These are phyloP conservation scores for Pichia norvegensis DNA, from an alignment of 1,139 yeast species.

Conservation along the genomic window DNA sequence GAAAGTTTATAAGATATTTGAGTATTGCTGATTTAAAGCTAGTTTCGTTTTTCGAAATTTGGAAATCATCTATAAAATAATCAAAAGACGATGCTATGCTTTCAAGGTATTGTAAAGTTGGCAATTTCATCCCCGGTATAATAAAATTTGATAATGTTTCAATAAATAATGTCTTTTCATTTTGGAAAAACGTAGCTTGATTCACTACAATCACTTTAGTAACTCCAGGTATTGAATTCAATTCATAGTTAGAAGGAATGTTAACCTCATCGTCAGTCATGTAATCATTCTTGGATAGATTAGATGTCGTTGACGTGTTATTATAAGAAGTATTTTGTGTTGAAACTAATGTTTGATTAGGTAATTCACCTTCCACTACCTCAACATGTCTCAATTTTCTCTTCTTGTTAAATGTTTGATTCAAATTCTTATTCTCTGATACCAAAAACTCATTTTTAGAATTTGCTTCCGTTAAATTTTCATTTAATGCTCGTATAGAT, in stretches of 20 bases:
- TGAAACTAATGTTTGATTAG: background rate
- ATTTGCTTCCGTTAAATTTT: conserved; percentile 47
- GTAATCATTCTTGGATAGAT: background rate
- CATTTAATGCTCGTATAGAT: conserved; percentile 37
- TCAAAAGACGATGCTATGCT: conserved; percentile 38
- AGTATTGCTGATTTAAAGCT: conserved; percentile 25
- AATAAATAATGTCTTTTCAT: conserved; percentile 35
- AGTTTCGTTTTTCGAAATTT: conserved; percentile 28
- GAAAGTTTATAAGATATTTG: conserved; percentile 35
- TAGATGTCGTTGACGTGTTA: background rate
- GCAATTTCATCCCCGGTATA: conserved; percentile 42
- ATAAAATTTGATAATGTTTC: conserved; percentile 32
- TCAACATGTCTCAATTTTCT: conserved; percentile 17
- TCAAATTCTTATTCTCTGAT: conserved; percentile 32
- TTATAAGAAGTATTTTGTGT: conserved; percentile 5
- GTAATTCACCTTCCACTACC: conserved; percentile 9
- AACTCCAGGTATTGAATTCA: background rate
- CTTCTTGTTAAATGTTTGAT: conserved; percentile 16
- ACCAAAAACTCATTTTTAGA: conserved; percentile 64
- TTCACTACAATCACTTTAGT: conserved; percentile 22
- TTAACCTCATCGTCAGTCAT: background rate
- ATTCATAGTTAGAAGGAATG: background rate
- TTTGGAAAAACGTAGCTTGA: conserved; percentile 28
- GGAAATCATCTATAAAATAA: conserved; percentile 29
- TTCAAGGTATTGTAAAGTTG: conserved; percentile 44